Conservation (phyloP, 2,329 filamentous ascomycete species). For the Penicillium sp. region DNA sequence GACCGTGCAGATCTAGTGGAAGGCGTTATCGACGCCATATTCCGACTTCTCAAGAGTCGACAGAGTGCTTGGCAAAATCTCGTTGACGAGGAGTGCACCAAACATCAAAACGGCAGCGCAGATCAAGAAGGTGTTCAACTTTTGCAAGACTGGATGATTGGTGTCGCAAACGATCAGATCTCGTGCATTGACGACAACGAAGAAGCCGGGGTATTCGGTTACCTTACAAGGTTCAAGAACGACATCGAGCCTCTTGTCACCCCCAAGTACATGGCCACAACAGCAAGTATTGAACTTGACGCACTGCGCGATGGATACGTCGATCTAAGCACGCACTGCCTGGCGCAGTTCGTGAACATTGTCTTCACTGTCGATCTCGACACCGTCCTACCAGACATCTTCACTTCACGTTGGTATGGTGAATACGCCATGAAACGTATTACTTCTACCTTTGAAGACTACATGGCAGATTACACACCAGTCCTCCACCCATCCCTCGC, state of each 20-base stretch:
- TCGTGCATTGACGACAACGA: constrained; percentile 89
- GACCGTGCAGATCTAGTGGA: constrained; percentile 87
- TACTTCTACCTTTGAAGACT: constrained; percentile 92
- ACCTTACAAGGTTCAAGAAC: constrained; percentile 81
- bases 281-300: constrained; percentile 71
- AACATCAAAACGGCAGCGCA: constrained; percentile 61
- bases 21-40: constrained; percentile 95
- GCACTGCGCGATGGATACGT: constrained; percentile 86
- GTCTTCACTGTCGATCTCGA: constrained; percentile 91
- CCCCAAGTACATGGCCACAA: constrained; percentile 72
- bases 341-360: constrained; percentile 79
- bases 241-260: constrained; percentile 82
- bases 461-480: constrained; percentile 80
- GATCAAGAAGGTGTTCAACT: constrained; percentile 70
- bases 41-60: constrained; percentile 76
- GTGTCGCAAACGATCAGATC: constrained; percentile 97
- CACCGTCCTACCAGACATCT: constrained; percentile 81
- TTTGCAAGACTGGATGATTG: constrained; percentile 86
- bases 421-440: constrained; percentile 89
- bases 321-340: constrained; percentile 90
- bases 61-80: constrained; percentile 86
- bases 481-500: constrained; percentile 84
- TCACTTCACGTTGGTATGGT: constrained; percentile 86
- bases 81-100: constrained; percentile 79
- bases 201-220: constrained; percentile 75